Conservation (phyloP, 208 protist genomes). For the Balamuthia mandrillaris region DNA sequence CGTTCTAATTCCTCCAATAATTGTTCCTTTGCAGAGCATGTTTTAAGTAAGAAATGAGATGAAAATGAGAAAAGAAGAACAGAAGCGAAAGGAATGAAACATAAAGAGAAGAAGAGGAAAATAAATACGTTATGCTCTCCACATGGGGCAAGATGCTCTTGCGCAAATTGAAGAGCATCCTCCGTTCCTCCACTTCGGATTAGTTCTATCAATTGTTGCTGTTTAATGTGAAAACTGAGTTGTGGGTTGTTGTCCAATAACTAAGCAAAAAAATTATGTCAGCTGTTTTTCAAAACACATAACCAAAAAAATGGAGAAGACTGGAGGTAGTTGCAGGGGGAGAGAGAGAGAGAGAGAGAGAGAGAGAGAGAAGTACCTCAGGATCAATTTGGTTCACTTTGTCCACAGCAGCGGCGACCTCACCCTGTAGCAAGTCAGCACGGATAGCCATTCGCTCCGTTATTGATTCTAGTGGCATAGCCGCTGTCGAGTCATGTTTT, state of each 20-base stretch:
- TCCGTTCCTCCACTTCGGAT: slow-evolving; percentile 66
- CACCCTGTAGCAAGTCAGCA: slow-evolving; percentile 63
- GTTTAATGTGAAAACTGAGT: slow-evolving; percentile 76
- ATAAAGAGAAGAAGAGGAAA: neutral
- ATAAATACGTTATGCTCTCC: slow-evolving; percentile 67
- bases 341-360: neutral
- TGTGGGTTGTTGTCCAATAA: slow-evolving; percentile 71
- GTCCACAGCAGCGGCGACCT: slow-evolving; percentile 72
- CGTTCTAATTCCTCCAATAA: slow-evolving; percentile 76
- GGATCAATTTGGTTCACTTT: slow-evolving; percentile 75
- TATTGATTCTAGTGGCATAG: slow-evolving; percentile 55
- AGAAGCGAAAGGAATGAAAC: neutral
- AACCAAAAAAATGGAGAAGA: neutral
- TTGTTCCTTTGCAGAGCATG: neutral
- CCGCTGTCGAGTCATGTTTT: neutral
- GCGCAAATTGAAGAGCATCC: slow-evolving; percentile 75
- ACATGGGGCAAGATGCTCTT: slow-evolving; percentile 66
- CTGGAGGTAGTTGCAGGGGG: too few species aligned
- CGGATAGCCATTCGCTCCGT: slow-evolving; percentile 66
- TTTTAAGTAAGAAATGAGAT: neutral
- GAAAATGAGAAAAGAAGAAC: neutral
- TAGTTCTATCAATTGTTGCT: slow-evolving; percentile 79
- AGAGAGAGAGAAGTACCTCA: slow-evolving; percentile 37
- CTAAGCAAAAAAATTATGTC: too few species aligned
- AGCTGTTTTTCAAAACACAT: too few species aligned